Base-by-base conservation (phyloP, 495 filamentous ascomycete genomes). In the Trichoderma virens region DNA sequence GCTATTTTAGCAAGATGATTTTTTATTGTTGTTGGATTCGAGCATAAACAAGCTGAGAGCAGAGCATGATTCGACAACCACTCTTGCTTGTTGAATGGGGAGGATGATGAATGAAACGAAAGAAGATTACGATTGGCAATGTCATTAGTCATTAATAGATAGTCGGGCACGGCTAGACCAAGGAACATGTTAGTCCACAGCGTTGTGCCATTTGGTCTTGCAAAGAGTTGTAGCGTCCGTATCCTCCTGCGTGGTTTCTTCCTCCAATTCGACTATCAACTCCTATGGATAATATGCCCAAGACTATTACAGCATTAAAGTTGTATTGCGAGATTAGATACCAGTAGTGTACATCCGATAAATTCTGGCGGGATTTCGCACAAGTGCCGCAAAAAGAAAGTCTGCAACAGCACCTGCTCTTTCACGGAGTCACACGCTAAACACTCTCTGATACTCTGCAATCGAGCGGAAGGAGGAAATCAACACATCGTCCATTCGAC, bases 81-180 rank as follows among this genome's bases (percentile, higher is more conserved):
- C 51, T 56, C 25, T 56, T 14, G 16, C 51, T 56, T 56, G 51
- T 56, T 56, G 51, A 30, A 14, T 27, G 51, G 13, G 51, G 51
- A 56, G 25, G 51, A 56, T 27, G 51, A 56, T 28, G 25, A 56
- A 56, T 30, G 51, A 56, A 28, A 56, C 27, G 51, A 56, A 14
- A 56, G 27, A 51, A 56, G 27, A 56, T 27, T 56, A 56, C 16
- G 51, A 56, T 28, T 56, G 51, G 27, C 51, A 56, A 28, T 56
- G 51, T 56, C 25, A 30, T 31, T 30, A 30, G 51, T 56, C 25
- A 30, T 31, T 30, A 30, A 28, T 56, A 56, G 51, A 56, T 13
- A 56, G 51, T 56, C 25, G 23, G n/a, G 30, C 23, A 18, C 23
- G 51, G 23, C 23, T 56, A 56, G 51, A 30, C 27, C 27, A 56